phyloP scores from a whole-genome alignment of 2,329 filamentous ascomycete genomes.

The Aureobasidium sp. region DNA sequence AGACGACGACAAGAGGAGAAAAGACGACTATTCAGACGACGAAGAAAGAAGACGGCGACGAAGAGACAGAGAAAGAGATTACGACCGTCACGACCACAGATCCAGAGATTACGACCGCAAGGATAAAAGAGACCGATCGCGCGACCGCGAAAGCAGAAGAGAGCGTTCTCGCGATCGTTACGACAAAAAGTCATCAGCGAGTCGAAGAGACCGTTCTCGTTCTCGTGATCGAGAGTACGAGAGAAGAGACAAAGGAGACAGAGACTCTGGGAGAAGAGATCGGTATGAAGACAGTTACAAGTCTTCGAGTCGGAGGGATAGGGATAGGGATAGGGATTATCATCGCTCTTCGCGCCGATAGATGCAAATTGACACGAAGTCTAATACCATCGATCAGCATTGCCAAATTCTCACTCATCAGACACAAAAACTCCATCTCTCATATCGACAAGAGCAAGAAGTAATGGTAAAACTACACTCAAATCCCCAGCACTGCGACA shows the following conservation, averaged over 20 bases:
- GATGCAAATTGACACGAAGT: not conserved
- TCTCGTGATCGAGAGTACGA: not conserved
- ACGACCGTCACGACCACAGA: conserved; percentile 4
- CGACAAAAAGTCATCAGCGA: not conserved
- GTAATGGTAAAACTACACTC: not conserved
- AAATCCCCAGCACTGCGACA: not conserved
- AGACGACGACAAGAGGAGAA: not conserved
- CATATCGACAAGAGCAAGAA: not conserved
- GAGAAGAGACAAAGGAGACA: not conserved
- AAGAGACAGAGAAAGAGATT: conserved; percentile 6
- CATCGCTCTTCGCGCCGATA: conserved; percentile 1
- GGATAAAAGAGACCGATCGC: not conserved
- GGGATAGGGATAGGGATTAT: not conserved
- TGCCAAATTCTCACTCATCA: no score
- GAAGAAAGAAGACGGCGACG: not conserved
- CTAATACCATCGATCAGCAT: no score
- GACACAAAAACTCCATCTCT: no score
- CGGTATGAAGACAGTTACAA: not conserved
- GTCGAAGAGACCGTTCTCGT: not conserved
- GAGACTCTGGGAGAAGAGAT: not conserved
- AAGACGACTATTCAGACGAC: conserved; percentile 6
- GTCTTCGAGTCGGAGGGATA: not conserved
- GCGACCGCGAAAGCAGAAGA: not conserved
- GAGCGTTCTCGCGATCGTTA: not conserved
- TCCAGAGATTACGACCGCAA: not conserved